Conservation (phyloP, 2,329 filamentous ascomycete species). For the Kalaharituber pfeilii region DNA sequence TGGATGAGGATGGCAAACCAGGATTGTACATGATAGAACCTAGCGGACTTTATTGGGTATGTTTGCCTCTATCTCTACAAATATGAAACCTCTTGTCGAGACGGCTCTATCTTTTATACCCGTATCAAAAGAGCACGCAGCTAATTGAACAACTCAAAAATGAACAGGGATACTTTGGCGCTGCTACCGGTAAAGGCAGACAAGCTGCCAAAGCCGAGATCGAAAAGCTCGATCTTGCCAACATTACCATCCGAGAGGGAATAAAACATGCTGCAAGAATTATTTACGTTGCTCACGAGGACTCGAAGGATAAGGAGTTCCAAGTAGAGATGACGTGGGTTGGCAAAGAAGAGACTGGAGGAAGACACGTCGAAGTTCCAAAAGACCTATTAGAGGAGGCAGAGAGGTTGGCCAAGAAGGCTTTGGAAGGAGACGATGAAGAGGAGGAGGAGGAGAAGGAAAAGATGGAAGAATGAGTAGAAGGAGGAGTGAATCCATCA, state of each 20-base stretch:
- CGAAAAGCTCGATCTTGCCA: slow-evolving; percentile 83
- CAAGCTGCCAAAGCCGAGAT: slow-evolving; percentile 96
- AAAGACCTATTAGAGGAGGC: slow-evolving; percentile 82
- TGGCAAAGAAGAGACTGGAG: slow-evolving; percentile 66
- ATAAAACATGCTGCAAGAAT: slow-evolving; percentile 94
- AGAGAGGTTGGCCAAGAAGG: slow-evolving; percentile 78
- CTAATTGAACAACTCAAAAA: too few relatives aligned
- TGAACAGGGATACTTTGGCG: slow-evolving; percentile 87
- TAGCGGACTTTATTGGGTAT: slow-evolving; percentile 81
- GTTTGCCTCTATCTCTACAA: too few relatives aligned
- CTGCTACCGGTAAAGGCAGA: slow-evolving; percentile 88
- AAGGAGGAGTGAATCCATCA: not conserved
- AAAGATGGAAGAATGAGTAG: not conserved
- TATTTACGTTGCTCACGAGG: slow-evolving; percentile 93
- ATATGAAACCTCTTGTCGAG: too few relatives aligned
- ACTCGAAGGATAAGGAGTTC: slow-evolving; percentile 99
- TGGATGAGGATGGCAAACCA: slow-evolving; percentile 86
- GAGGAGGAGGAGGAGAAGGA: slow-evolving; percentile 67
- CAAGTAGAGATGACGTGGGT: slow-evolving; percentile 99
- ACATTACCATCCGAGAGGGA: slow-evolving; percentile 63
- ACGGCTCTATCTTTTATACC: not conserved
- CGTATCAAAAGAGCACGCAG: not conserved
- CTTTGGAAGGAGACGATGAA: slow-evolving; percentile 69
- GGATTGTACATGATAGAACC: slow-evolving; percentile 98
- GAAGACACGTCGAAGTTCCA: slow-evolving; percentile 81